Percentiles rank a stretch among this genome's conserved stretches.
These are phyloP conservation scores for Colletotrichum siamense DNA, from an alignment of 2,329 filamentous ascomycete genomes.

Conservation along the genomic window DNA sequence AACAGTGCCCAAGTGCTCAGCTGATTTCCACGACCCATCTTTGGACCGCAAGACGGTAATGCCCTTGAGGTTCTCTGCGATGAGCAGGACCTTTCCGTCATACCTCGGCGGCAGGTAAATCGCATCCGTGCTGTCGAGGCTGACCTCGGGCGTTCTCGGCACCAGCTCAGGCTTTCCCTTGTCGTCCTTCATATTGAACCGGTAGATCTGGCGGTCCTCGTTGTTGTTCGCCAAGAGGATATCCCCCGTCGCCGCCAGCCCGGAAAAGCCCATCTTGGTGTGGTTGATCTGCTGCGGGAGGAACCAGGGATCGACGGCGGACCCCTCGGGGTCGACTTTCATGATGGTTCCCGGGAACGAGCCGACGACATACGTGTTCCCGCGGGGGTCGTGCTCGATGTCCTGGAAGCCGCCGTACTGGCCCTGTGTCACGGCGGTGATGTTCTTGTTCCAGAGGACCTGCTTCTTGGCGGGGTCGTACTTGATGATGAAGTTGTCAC, in stretches of 20 bases:
- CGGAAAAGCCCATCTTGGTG: conserved; percentile 22
- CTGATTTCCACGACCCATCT: conserved; percentile 38
- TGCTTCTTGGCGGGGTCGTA: conserved; percentile 21
- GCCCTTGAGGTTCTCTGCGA: conserved; percentile 33
- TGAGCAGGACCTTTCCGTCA: conserved; percentile 36
- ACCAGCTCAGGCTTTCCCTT: conserved; percentile 21
- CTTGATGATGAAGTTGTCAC: conserved; percentile 26
- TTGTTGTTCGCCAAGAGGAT: conserved; percentile 20
- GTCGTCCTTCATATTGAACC: conserved; percentile 22
- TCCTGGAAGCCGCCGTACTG: conserved; percentile 26
- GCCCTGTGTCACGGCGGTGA: conserved; percentile 21
- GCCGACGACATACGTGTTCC: conserved; percentile 25
- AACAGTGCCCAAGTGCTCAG: conserved; percentile 38
- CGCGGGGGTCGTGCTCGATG: conserved; percentile 19
- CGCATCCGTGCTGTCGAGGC: conserved; percentile 27
- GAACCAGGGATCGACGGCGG: conserved; percentile 20
- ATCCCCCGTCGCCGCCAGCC: conserved; percentile 16
- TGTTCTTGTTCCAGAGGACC: conserved; percentile 24
- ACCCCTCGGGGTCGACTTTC: conserved; percentile 18
- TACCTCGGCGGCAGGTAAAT: conserved; percentile 38
- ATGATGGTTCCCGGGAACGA: conserved; percentile 25
- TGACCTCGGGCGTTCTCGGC: conserved; percentile 6
- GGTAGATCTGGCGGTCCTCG: conserved; percentile 16
- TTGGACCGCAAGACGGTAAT: conserved; percentile 39
- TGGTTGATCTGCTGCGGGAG: conserved; percentile 14